Conservation (phyloP, 2,329 filamentous ascomycete genomes). For the Paecilomyces sp. region DNA sequence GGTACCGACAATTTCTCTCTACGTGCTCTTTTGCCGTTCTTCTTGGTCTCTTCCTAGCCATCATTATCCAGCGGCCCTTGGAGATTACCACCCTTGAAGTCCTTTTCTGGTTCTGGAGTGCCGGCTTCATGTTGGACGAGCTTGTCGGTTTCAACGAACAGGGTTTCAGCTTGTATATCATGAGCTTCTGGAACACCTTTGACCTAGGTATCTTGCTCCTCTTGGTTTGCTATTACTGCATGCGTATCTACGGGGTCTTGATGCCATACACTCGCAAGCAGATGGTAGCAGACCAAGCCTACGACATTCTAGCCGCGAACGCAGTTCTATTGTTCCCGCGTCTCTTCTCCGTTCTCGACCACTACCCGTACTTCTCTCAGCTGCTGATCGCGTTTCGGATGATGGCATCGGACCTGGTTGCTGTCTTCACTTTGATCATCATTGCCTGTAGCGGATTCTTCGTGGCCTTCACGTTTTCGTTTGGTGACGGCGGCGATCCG, state of each 20-base stretch:
- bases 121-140: constrained; percentile 94
- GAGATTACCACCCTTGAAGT: constrained; percentile 79
- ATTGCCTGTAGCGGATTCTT: constrained; percentile 93
- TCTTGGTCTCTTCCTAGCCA: constrained; percentile 76
- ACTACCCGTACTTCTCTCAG: constrained; percentile 94
- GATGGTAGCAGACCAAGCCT: constrained; percentile 73
- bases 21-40: constrained; percentile 81
- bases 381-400: constrained; percentile 87
- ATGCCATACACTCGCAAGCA: constrained; percentile 63
- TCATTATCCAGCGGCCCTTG: constrained; percentile 66
- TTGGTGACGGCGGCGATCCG: constrained; percentile 62
- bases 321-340: constrained; percentile 84
- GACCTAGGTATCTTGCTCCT: constrained; percentile 83
- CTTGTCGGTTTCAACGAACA: constrained; percentile 95
- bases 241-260: constrained; percentile 81
- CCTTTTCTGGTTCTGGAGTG: constrained; percentile 96
- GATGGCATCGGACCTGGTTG: constrained; percentile 84
- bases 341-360: constrained; percentile 86
- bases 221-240: constrained; percentile 80
- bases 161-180: constrained; percentile 90
- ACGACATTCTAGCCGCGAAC: constrained; percentile 88
- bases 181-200: constrained; percentile 97
- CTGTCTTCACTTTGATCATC: constrained; percentile 74
- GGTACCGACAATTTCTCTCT: constrained; percentile 84
- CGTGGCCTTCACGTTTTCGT: constrained; percentile 83